Evolutionary conservation across 1,284 basidiomycete species (phyloP).

Genomic region (Caloboletus inedulis): DNA sequence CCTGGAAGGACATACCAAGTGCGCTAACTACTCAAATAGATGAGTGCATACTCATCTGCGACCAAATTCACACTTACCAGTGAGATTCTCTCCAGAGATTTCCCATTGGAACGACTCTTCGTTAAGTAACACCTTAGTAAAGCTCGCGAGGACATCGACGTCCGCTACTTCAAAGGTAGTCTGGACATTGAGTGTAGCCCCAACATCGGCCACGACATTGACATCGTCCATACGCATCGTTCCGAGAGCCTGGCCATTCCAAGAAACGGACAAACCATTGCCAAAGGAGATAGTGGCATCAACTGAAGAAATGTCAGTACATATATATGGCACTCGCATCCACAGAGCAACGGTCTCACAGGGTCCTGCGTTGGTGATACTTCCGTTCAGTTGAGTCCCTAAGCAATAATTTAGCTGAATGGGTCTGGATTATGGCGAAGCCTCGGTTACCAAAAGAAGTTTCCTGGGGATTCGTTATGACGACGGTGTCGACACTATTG

Average conservation of each 20-base stretch:
- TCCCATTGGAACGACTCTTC: constrained; percentile 72
- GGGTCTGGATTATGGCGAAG: not conserved
- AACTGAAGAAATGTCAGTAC: constrained; percentile 40
- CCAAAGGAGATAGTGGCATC: constrained; percentile 71
- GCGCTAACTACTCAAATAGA: constrained; percentile 42
- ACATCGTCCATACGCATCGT: constrained; percentile 63
- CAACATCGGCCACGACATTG: constrained; percentile 56
- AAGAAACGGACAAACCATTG: constrained; percentile 60
- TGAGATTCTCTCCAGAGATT: constrained; percentile 66
- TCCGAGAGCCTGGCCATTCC: constrained; percentile 60
- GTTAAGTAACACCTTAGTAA: constrained; percentile 66
- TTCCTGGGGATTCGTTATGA: constrained; percentile 57
- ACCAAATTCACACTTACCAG: constrained; percentile 37
- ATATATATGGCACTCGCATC: not conserved
- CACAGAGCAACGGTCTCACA: constrained; percentile 43
- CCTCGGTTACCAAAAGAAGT: constrained; percentile 50
- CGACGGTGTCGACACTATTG: constrained; percentile 51
- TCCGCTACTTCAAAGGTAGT: constrained; percentile 62
- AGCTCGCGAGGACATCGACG: constrained; percentile 58
- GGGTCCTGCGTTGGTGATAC: constrained; percentile 63
- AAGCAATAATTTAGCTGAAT: constrained; percentile 8
- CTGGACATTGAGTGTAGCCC: constrained; percentile 55
- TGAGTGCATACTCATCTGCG: constrained; percentile 3
- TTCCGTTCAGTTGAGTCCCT: constrained; percentile 60
- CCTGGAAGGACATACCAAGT: constrained; percentile 40